Percentiles rank a stretch among this genome's conserved stretches.
Conservation (phyloP, 1,284 basidiomycete genomes). For the Abortiporus biennis region DNA sequence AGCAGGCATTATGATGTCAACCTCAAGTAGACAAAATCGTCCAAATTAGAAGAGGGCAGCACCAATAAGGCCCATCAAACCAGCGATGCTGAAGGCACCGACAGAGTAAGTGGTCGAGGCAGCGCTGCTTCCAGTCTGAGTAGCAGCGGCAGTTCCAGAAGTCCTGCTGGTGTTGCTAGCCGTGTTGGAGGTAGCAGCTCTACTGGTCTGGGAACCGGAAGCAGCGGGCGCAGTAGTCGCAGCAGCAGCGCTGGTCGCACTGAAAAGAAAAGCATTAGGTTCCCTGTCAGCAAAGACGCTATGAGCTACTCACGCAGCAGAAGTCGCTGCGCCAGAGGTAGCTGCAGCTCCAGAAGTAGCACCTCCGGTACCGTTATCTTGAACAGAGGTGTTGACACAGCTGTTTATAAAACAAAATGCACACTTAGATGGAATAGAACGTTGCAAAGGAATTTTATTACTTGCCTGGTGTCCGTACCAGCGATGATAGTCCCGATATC, state of each 20-base stretch:
- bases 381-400: constrained; percentile 17
- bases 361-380: constrained; percentile 14
- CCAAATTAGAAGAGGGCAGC: constrained; percentile 36
- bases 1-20: too few species aligned
- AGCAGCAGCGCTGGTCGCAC: constrained; percentile 9
- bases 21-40: too few species aligned
- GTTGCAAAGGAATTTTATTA: neutral
- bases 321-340: constrained; percentile 8
- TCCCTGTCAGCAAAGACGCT: neutral
- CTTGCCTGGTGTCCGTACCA: constrained; percentile 34
- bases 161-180: constrained; percentile 14
- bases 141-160: constrained; percentile 14
- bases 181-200: constrained; percentile 9
- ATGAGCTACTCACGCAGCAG: constrained; percentile 2
- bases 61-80: constrained; percentile 42
- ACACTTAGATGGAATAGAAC: neutral
- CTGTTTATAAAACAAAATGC: constrained; percentile 13
- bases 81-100: constrained; percentile 34
- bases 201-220: constrained; percentile 11
- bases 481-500: constrained; percentile 45
- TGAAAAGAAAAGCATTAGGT: neutral
- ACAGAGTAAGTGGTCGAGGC: constrained; percentile 14
- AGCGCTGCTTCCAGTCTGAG: constrained; percentile 8
- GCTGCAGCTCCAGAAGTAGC: constrained; percentile 1
- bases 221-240: constrained; percentile 14